Evolutionary conservation across 177 flowering plant genomes (phyloP).

Genomic region (Vitis hybrid): DNA sequence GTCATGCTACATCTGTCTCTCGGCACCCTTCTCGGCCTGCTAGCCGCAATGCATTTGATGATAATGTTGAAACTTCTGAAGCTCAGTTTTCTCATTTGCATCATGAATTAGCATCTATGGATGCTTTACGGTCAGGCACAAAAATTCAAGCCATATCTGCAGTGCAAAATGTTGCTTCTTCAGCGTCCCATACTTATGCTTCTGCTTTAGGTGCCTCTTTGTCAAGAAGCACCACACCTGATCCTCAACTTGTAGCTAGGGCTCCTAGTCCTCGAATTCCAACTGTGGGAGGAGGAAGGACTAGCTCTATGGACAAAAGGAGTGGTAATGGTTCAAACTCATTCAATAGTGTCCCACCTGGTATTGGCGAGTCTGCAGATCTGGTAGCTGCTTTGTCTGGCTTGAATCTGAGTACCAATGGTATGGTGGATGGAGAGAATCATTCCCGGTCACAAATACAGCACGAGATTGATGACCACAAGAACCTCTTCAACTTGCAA

Average conservation of each 20-base stretch:
- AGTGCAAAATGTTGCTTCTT: conserved; percentile 34
- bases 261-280: conserved; percentile 82
- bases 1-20: conserved; percentile 36
- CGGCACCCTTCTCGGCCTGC: conserved; percentile 75
- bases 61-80: conserved; percentile 51
- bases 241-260: conserved; percentile 64
- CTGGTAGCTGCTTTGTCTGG: conserved; percentile 72
- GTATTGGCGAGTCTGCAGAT: conserved; percentile 47
- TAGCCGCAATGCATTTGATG: conserved; percentile 71
- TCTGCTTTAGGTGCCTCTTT: conserved; percentile 77
- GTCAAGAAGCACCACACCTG: conserved; percentile 80
- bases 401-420: conserved; percentile 58
- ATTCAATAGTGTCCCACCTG: conserved; percentile 38
- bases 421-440: conserved; percentile 39
- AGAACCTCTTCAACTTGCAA: conserved; percentile 44
- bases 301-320: conserved; percentile 54
- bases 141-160: conserved; percentile 36
- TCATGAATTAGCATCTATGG: conserved; percentile 43
- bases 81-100: conserved; percentile 56
- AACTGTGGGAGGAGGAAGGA: conserved; percentile 63
- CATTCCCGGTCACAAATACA: conserved; percentile 36
- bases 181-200: conserved; percentile 59
- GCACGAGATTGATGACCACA: conserved; percentile 45
- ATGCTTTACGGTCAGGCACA: conserved; percentile 32
- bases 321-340: conserved; percentile 37